Evolutionary conservation across 768 basidiomycete genomes (phyloP), one percentile per base, ranked within the genome.

Genomic region (Pholiota conissans): DNA sequence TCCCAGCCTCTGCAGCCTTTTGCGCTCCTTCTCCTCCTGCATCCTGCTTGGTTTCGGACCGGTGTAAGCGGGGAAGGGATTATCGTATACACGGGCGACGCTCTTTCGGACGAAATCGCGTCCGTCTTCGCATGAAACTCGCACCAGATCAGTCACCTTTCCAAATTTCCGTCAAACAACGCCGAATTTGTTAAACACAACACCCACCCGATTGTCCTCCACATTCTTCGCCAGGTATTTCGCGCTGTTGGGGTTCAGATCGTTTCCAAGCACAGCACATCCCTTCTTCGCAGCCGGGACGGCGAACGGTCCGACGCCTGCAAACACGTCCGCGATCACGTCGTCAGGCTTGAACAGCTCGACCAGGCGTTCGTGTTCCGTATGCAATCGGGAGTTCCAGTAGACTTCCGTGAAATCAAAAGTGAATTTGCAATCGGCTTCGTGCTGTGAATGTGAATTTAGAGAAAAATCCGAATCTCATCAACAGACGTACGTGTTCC

Each of bases 341-440:
- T 93, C 92, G 24, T 86, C 79, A 0, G 86, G 83, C 26, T 79
- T 69, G 73, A 98, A 95, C 32, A 79, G 62, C 16, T 80, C 69
- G 39, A 98, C 90, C 14, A 99, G 78, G 2, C 95, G 87, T 26
- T 86, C 84, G 67, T 99, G 97, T 68, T 99, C 97, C 3, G 87
- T 86, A 56, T 93, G 90, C 32, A 99, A 76, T 34, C 97, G 87
- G 14, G 95, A 96, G 75, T 99, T 99, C 95, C 95, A 99, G 73
- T 99, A 99, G 11, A 98, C 97, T 67, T 87, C 80, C 5, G 90
- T 87, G 68, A 98, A 99, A 70, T 99, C 95, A 65, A 99, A 98
- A 1, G 82, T 87, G 73, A 98, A 98, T 29, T 76, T 78, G 70
- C 95, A 98, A 63, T 85, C 82, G 7, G 88, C 84, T 76, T 99